phyloP scores from a whole-genome alignment of 2,329 filamentous ascomycete genomes.

The Nannizziopsis barbatae region DNA sequence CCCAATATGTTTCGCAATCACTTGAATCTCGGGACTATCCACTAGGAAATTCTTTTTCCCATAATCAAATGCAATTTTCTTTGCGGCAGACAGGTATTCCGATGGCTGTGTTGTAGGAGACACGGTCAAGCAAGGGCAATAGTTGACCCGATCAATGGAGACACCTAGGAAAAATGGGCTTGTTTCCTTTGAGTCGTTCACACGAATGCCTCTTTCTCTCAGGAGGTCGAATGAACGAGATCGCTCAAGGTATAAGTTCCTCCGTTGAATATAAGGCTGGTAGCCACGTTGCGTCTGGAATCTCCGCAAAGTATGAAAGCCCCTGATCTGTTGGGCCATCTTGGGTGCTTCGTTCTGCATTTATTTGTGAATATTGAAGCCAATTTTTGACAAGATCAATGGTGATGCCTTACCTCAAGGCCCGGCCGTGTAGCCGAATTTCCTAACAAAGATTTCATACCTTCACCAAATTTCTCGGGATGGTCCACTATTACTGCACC shows the following conservation, averaged over 20 bases:
- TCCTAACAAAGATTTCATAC: constrained; percentile 52
- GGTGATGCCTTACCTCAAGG: constrained; percentile 17
- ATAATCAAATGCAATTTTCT: constrained; percentile 54
- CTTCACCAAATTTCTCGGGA: constrained; percentile 60
- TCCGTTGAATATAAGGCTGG: constrained; percentile 29
- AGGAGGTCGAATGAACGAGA: constrained; percentile 47
- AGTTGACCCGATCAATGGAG: constrained; percentile 51
- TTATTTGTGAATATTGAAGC: not conserved
- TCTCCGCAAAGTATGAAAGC: constrained; percentile 39
- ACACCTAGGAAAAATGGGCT: constrained; percentile 48
- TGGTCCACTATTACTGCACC: constrained; percentile 63
- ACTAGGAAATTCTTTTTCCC: constrained; percentile 36
- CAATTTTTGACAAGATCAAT: not conserved
- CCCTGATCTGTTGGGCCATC: constrained; percentile 40
- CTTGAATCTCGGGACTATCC: constrained; percentile 31
- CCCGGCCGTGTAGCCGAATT: constrained; percentile 24
- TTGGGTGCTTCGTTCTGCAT: constrained; percentile 13
- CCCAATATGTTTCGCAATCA: constrained; percentile 40
- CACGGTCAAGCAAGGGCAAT: constrained; percentile 53
- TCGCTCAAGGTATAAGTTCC: constrained; percentile 46
- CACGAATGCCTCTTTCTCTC: constrained; percentile 39
- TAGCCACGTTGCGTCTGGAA: not conserved
- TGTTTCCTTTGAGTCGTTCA: constrained; percentile 29
- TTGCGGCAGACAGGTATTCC: constrained; percentile 35
- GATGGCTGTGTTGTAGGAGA: constrained; percentile 42